Evolutionary conservation across 1,284 basidiomycete species (phyloP).

Genomic region (Cerioporus squamosus): DNA sequence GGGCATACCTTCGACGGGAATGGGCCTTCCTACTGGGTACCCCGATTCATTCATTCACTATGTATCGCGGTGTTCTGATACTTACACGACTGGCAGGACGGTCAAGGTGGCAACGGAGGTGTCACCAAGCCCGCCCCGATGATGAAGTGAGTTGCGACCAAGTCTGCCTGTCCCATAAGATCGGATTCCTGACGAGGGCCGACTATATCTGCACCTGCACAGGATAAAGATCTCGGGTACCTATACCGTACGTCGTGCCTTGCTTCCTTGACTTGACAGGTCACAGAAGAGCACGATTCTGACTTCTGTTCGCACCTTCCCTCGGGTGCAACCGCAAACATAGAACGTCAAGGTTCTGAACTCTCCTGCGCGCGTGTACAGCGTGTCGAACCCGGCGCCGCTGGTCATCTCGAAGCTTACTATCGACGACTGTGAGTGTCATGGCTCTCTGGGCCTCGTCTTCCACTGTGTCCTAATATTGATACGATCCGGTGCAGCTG

Average conservation of each 20-base stretch:
- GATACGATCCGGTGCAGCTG: conserved; percentile 25
- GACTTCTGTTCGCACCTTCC: background rate
- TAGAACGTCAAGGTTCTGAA: conserved; percentile 44
- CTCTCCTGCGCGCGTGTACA: conserved; percentile 41
- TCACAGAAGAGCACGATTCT: background rate
- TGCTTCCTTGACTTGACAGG: background rate
- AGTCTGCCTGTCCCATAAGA: background rate
- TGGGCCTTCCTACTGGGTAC: conserved; percentile 44
- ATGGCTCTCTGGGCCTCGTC: background rate
- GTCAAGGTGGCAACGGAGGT: conserved; percentile 42
- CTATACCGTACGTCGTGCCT: conserved; percentile 39
- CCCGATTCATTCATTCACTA: background rate
- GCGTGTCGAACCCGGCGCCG: conserved; percentile 37
- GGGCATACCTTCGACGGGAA: conserved; percentile 46
- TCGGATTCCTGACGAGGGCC: conserved; percentile 6
- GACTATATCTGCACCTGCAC: background rate
- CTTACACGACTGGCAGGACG: conserved; percentile 37
- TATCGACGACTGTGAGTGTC: conserved; percentile 42
- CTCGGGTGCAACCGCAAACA: background rate
- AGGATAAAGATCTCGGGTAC: conserved; percentile 61
- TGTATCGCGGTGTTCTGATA: background rate
- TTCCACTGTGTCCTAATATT: no score
- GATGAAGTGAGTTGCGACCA: conserved; percentile 34
- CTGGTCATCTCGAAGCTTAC: conserved; percentile 37
- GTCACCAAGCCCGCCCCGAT: conserved; percentile 43